Percentiles rank a stretch among this genome's conserved stretches.
Evolutionary conservation across 2,329 filamentous ascomycete species (phyloP).

Genomic region (Neopestalotiopsis sp.): DNA sequence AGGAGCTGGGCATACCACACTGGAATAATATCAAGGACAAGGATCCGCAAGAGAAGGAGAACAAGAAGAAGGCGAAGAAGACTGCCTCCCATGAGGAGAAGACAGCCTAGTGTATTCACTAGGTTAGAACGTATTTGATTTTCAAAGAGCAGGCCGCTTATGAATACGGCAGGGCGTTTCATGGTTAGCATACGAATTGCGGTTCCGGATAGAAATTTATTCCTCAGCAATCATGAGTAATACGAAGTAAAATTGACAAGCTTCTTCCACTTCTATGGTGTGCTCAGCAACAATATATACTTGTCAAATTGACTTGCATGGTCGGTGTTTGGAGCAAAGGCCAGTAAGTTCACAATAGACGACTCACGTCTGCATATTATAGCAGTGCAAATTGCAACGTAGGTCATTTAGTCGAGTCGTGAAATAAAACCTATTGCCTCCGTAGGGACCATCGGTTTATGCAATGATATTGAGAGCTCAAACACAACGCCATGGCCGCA

Average conservation of each 20-base stretch:
- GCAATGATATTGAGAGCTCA: no score
- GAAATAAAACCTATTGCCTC: no score
- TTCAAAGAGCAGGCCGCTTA: not conserved
- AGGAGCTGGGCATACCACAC: slow-evolving; percentile 60
- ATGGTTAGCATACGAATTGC: not conserved
- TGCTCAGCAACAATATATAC: no score
- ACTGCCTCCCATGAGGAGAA: slow-evolving; percentile 17
- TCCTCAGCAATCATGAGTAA: not conserved
- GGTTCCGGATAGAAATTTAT: not conserved
- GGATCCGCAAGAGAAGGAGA: slow-evolving; percentile 49
- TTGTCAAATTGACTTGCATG: no score
- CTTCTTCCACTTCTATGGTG: not conserved
- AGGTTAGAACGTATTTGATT: not conserved
- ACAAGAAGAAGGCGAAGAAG: slow-evolving; percentile 41
- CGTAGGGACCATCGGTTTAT: no score
- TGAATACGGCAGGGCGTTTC: not conserved
- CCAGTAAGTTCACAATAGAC: no score
- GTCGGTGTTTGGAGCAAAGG: no score
- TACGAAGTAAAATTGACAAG: not conserved
- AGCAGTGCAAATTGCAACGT: no score
- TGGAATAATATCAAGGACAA: slow-evolving; percentile 62
- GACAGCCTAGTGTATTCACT: not conserved
- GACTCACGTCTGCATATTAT: no score
- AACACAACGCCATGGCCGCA: no score
- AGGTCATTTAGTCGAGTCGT: no score